Conservation (phyloP, 2,329 filamentous ascomycete genomes). For the Pleomassaria siparia region DNA sequence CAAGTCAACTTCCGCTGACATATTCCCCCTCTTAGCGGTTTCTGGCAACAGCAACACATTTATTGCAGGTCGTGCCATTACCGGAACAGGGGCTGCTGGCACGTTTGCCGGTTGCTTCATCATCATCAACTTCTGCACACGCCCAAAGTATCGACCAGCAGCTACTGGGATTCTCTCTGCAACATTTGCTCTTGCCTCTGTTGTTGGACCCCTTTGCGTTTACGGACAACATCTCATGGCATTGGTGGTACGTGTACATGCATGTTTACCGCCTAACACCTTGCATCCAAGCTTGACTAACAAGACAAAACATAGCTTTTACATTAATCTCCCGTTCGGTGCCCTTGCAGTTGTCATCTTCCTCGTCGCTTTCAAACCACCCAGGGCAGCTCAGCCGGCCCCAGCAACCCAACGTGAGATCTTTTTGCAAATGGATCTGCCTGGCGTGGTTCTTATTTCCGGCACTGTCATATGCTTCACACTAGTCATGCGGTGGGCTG, state of each 20-base stretch:
- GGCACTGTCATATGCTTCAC: constrained; percentile 43
- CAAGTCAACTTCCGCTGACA: no score
- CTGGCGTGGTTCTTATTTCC: constrained; percentile 44
- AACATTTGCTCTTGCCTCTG: constrained; percentile 34
- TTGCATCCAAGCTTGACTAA: neutral
- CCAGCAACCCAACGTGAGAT: constrained; percentile 33
- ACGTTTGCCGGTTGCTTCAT: constrained; percentile 31
- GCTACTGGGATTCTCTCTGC: constrained; percentile 41
- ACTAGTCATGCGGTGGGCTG: constrained; percentile 50
- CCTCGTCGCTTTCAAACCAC: constrained; percentile 4
- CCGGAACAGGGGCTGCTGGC: constrained; percentile 40
- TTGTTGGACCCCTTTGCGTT: constrained; percentile 45
- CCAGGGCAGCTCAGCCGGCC: constrained; percentile 20
- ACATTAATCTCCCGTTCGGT: constrained; percentile 15
- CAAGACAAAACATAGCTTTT: constrained; percentile 23
- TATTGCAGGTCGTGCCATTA: constrained; percentile 43
- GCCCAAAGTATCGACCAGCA: constrained; percentile 43
- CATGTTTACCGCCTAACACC: no score
- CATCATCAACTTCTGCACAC: constrained; percentile 47
- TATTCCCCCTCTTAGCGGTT: constrained; percentile 14
- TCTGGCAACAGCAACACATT: constrained; percentile 36
- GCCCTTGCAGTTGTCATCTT: constrained; percentile 4
- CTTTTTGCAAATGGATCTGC: constrained; percentile 47
- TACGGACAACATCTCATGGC: constrained; percentile 41
- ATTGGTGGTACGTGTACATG: constrained; percentile 26